These are phyloP conservation scores for Yamadazyma membranifaciens DNA, from an alignment of 1,139 yeast species.

Conservation along the genomic window DNA sequence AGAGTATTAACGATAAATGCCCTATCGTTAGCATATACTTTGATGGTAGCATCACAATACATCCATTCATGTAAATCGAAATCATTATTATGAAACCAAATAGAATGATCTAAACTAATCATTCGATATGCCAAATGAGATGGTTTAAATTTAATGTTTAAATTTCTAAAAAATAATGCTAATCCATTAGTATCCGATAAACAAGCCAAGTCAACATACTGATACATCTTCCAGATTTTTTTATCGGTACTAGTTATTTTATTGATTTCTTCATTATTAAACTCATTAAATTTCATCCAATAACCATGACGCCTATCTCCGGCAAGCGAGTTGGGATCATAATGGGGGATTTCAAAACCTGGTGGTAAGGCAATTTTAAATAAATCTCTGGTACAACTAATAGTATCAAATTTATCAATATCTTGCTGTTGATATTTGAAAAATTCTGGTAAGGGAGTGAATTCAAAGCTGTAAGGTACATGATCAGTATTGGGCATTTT, in stretches of 20 bases:
- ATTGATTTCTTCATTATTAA: slow-evolving; percentile 1
- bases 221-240: slow-evolving; percentile 21
- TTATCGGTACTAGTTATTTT: slow-evolving; percentile 25
- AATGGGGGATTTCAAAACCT: background rate
- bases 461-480: slow-evolving; percentile 31
- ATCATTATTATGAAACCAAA: slow-evolving; percentile 30
- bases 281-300: slow-evolving; percentile 29
- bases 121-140: slow-evolving; percentile 24
- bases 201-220: slow-evolving; percentile 22
- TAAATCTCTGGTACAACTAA: background rate
- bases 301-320: slow-evolving; percentile 32
- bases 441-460: slow-evolving; percentile 28
- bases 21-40: slow-evolving; percentile 35
- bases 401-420: background rate
- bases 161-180: slow-evolving; percentile 24
- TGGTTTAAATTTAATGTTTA: slow-evolving; percentile 24
- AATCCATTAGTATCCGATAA: slow-evolving; percentile 34
- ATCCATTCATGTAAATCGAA: slow-evolving; percentile 36
- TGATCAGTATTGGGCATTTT: slow-evolving; percentile 10
- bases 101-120: slow-evolving; percentile 40
- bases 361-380: background rate
- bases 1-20: slow-evolving; percentile 29
- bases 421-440: slow-evolving; percentile 23
- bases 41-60: slow-evolving; percentile 34
- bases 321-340: slow-evolving; percentile 8